These are phyloP conservation scores for Meira nashicola DNA, from an alignment of 1,284 basidiomycete species.

Conservation along the genomic window DNA sequence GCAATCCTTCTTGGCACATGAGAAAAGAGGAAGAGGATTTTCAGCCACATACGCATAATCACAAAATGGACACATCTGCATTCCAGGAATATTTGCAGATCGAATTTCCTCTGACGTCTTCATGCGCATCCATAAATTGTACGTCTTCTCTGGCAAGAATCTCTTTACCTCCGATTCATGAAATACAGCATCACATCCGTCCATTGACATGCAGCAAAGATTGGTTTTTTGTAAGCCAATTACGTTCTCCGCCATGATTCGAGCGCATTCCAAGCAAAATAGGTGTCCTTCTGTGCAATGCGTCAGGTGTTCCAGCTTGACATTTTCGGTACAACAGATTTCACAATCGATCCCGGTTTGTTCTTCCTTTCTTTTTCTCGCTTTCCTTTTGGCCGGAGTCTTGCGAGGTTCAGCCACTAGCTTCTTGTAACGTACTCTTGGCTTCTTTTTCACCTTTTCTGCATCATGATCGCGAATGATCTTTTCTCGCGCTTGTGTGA, in stretches of 20 bases:
- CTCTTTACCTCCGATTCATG: neutral
- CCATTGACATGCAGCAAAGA: conserved; percentile 3
- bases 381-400: no score
- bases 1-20: neutral
- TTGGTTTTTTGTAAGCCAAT: neutral
- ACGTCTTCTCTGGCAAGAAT: neutral
- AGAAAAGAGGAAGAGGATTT: neutral
- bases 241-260: neutral
- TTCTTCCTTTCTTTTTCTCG: no score
- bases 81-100: neutral
- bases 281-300: neutral
- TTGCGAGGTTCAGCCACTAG: no score
- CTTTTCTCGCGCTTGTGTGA: no score
- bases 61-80: conserved; percentile 2
- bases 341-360: neutral
- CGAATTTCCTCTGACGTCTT: neutral
- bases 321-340: neutral
- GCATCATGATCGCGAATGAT: no score
- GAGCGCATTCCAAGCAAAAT: neutral
- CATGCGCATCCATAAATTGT: neutral
- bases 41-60: neutral
- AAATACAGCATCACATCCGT: neutral
- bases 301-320: neutral
- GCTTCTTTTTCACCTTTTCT: no score
- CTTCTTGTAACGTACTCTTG: no score